These are phyloP conservation scores for Globisporangium okanoganense DNA, from an alignment of 352 stramenopile species.

Conservation along the genomic window DNA sequence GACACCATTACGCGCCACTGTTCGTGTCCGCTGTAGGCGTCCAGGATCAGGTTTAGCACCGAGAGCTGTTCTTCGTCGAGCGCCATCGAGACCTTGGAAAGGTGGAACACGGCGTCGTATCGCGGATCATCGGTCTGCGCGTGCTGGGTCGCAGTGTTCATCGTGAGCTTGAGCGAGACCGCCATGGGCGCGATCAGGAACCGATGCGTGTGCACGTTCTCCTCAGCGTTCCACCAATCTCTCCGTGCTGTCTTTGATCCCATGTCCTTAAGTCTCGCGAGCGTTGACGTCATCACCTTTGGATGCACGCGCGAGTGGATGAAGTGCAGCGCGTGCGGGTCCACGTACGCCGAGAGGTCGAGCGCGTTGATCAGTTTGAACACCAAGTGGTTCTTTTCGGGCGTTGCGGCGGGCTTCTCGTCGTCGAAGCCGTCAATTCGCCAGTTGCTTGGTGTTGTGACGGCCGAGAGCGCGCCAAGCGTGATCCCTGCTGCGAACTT, in stretches of 20 bases:
- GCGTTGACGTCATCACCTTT: constrained; percentile 68
- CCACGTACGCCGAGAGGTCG: constrained; percentile 85
- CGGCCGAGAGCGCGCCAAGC: constrained; percentile 76
- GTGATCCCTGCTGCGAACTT: constrained; percentile 81
- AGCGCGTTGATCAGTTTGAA: constrained; percentile 88
- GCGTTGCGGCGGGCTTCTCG: constrained; percentile 17
- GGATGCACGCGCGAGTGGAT: constrained; percentile 82
- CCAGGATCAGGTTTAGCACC: constrained; percentile 71
- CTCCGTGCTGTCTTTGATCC: constrained; percentile 43
- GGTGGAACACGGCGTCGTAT: constrained; percentile 74
- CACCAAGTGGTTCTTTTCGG: constrained; percentile 59
- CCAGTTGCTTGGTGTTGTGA: constrained; percentile 85
- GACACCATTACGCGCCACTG: constrained; percentile 71
- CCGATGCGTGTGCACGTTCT: constrained; percentile 66
- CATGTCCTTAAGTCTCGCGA: constrained; percentile 83
- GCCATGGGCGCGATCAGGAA: constrained; percentile 84
- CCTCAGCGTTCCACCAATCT: constrained; percentile 78
- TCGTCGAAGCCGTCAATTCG: constrained; percentile 69
- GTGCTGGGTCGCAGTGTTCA: constrained; percentile 81
- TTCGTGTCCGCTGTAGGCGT: constrained; percentile 65
- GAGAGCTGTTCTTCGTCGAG: constrained; percentile 85
- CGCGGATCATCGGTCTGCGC: constrained; percentile 68
- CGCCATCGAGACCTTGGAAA: constrained; percentile 69
- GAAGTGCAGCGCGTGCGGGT: constrained; percentile 81
- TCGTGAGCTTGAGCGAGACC: constrained; percentile 82